These are phyloP conservation scores for Zygosaccharomyces sapae DNA, from an alignment of 1,139 yeast species.

Conservation along the genomic window DNA sequence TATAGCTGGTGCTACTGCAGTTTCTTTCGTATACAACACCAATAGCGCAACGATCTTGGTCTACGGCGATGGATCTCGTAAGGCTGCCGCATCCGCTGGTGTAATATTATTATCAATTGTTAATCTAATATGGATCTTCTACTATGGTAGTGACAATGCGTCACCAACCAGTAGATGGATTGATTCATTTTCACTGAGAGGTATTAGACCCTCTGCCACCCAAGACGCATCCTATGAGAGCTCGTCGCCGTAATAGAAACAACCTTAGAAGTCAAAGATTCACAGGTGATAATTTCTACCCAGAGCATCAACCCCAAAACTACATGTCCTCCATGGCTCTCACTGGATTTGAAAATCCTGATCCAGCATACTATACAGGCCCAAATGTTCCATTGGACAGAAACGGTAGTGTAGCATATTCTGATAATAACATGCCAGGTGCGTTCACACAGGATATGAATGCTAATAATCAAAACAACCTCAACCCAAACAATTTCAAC, in stretches of 20 bases:
- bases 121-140: conserved; percentile 76
- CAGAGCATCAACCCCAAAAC: conserved; percentile 21
- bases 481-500: no score
- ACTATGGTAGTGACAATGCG: conserved; percentile 78
- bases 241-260: conserved; percentile 23
- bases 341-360: conserved; percentile 39
- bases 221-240: conserved; percentile 27
- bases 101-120: conserved; percentile 76
- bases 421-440: conserved; percentile 4
- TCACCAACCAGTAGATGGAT: conserved; percentile 79
- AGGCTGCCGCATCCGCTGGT: conserved; percentile 91
- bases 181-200: conserved; percentile 61
- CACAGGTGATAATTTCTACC: conserved; percentile 13
- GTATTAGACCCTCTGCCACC: conserved; percentile 39
- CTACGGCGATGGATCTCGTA: conserved; percentile 59
- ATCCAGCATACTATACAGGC: conserved; percentile 21
- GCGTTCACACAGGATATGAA: conserved; percentile 2
- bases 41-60: conserved; percentile 78
- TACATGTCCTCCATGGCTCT: conserved; percentile 40
- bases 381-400: conserved; percentile 27
- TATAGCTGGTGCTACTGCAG: conserved; percentile 36
- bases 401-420: conserved; percentile 9
- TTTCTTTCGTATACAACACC: conserved; percentile 75
- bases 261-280: conserved; percentile 9
- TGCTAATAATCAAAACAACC: conserved; percentile 5